Conservation (phyloP, 1,284 basidiomycete species). For the Cryptococcus amylolentus region DNA sequence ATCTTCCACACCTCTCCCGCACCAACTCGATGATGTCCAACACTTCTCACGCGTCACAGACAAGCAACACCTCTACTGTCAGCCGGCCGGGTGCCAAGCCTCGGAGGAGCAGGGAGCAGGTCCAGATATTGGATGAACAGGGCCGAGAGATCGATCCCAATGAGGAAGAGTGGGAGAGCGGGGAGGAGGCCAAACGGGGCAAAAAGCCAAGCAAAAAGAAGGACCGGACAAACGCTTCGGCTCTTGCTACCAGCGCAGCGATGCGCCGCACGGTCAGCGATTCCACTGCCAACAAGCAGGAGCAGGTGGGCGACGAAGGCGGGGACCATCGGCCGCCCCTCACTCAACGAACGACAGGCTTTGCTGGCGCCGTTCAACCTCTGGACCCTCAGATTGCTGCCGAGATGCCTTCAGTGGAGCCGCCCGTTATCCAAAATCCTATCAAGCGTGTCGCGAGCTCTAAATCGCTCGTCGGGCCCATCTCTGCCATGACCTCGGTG, state of each 20-base stretch:
- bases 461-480: conserved; percentile 12
- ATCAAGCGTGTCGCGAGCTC: conserved; percentile 11
- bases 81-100: conserved; percentile 9
- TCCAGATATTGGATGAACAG: conserved; percentile 20
- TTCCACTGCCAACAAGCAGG: conserved; percentile 16
- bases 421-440: conserved; percentile 4
- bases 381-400: conserved; percentile 24
- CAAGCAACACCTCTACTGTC: conserved; percentile 10
- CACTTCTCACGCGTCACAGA: conserved; percentile 7
- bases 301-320: background rate
- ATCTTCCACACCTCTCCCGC: conserved; percentile 30
- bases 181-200: conserved; percentile 19
- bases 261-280: conserved; percentile 30
- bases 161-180: conserved; percentile 34
- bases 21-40: conserved; percentile 27
- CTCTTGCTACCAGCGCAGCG: conserved; percentile 1
- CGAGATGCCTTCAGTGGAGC: conserved; percentile 11
- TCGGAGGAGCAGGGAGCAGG: conserved; percentile 17
- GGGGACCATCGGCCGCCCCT: conserved; percentile 6
- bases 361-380: conserved; percentile 25
- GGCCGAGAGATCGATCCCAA: conserved; percentile 16
- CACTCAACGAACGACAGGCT: conserved; percentile 29
- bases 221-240: background rate
- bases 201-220: conserved; percentile 5
- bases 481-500: conserved; percentile 2